These are phyloP conservation scores for Cryphonectria radicalis DNA, from an alignment of 2,329 filamentous ascomycete genomes.

Conservation along the genomic window DNA sequence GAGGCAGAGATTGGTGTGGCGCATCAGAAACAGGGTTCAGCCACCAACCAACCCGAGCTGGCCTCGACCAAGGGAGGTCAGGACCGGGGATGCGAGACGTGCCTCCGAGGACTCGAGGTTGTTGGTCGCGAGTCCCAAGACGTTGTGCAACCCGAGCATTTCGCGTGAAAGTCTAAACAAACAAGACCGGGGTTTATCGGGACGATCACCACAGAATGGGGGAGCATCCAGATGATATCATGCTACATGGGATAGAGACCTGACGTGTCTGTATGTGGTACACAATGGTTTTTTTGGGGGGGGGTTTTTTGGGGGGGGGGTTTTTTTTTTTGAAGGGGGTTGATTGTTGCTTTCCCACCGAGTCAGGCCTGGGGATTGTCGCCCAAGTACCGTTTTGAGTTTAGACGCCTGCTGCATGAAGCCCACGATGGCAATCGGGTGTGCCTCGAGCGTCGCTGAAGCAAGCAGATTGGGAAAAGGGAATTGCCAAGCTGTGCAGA, in stretches of 20 bases:
- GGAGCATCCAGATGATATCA: slow-evolving; percentile 24
- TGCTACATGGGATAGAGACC: slow-evolving; percentile 20
- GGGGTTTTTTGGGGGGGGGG: background rate
- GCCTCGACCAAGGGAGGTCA: background rate
- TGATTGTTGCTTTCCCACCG: background rate
- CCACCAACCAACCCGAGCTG: slow-evolving; percentile 3
- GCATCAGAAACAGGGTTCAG: slow-evolving; percentile 12
- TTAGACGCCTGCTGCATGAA: slow-evolving; percentile 1
- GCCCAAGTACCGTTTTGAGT: background rate
- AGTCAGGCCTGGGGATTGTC: background rate
- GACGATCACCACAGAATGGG: background rate
- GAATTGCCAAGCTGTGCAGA: background rate
- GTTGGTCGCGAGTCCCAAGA: slow-evolving; percentile 10
- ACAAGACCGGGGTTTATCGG: slow-evolving; percentile 8
- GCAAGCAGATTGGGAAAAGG: background rate
- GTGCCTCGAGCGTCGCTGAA: slow-evolving; percentile 10
- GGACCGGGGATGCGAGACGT: slow-evolving; percentile 24
- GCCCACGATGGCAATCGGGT: slow-evolving; percentile 3
- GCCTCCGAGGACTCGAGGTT: slow-evolving; percentile 16
- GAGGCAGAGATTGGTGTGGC: slow-evolving; percentile 17
- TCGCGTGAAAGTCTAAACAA: slow-evolving; percentile 8
- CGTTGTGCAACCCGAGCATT: slow-evolving; percentile 19
- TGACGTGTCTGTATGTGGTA: background rate
- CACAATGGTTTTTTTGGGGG: background rate
- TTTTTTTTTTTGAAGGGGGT: background rate